Conservation (phyloP, 139 green algal species). For the Micromonas commoda region DNA sequence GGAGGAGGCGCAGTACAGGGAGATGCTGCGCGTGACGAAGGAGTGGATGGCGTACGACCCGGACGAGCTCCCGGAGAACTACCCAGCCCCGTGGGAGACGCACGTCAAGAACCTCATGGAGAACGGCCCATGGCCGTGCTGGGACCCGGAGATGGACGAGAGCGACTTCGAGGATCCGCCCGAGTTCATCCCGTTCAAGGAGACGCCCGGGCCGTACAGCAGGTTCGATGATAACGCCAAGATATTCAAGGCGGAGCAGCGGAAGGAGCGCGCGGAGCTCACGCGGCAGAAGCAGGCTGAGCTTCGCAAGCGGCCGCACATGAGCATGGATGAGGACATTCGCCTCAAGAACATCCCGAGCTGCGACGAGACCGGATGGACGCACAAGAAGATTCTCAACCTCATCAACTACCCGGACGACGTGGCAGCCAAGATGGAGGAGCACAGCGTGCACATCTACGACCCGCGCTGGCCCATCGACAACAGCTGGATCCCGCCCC, state of each 20-base stretch:
- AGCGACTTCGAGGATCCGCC: neutral
- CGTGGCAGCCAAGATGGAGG: neutral
- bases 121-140: neutral
- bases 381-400: constrained; percentile 15
- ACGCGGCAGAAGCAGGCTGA: neutral
- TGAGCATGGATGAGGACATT: constrained; percentile 8
- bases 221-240: constrained; percentile 9
- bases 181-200: constrained; percentile 4
- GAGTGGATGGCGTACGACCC: constrained; percentile 8
- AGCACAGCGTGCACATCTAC: neutral
- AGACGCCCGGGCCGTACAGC: neutral
- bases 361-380: constrained; percentile 11
- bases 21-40: neutral
- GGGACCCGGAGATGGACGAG: neutral
- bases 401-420: constrained; percentile 12
- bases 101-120: neutral
- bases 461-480: constrained; percentile 17
- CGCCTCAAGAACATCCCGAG: neutral
- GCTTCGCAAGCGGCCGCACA: neutral
- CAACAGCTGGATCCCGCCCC: neutral
- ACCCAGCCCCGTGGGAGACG: neutral
- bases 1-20: neutral
- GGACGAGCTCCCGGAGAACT: neutral
- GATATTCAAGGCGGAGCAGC: neutral
- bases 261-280: neutral